These are phyloP conservation scores for Bonia amplexicaulis DNA, from an alignment of 176 grass and related monocot genomes.

Conservation along the genomic window DNA sequence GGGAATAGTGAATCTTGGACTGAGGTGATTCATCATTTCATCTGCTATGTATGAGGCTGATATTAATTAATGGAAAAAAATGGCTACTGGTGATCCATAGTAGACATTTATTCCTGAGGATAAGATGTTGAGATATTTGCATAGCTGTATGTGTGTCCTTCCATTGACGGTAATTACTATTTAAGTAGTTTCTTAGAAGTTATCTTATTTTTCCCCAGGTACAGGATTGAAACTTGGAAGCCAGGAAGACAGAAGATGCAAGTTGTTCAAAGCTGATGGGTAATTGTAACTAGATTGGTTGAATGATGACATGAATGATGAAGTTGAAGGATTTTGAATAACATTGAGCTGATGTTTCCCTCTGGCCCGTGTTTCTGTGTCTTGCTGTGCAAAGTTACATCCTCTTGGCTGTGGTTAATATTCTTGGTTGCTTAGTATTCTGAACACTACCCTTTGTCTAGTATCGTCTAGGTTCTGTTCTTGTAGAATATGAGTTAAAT, in stretches of 20 bases:
- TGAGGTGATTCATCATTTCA: neutral
- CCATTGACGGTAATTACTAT: neutral
- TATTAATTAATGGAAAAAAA: neutral
- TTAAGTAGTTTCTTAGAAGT: neutral
- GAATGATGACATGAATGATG: constrained; percentile 22
- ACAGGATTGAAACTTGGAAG: constrained; percentile 27
- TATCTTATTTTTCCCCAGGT: neutral
- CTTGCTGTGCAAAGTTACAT: constrained; percentile 47
- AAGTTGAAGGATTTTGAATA: constrained; percentile 25
- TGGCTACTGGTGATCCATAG: neutral
- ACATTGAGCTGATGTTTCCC: constrained; percentile 54
- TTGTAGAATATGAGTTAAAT: constrained; percentile 50
- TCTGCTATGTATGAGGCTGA: neutral
- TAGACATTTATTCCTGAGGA: neutral
- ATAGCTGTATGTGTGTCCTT: neutral
- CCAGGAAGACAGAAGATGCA: constrained; percentile 23
- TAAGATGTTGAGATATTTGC: neutral
- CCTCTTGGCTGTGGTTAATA: constrained; percentile 37
- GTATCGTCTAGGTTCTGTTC: constrained; percentile 34
- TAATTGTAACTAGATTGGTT: constrained; percentile 33
- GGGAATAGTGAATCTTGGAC: neutral
- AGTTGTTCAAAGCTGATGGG: constrained; percentile 26
- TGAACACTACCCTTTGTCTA: constrained; percentile 25
- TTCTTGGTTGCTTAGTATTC: constrained; percentile 21
- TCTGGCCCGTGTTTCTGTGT: neutral